Conservation (phyloP, 1,284 basidiomycete species). For the Mycosarcoma mackinlayi region DNA sequence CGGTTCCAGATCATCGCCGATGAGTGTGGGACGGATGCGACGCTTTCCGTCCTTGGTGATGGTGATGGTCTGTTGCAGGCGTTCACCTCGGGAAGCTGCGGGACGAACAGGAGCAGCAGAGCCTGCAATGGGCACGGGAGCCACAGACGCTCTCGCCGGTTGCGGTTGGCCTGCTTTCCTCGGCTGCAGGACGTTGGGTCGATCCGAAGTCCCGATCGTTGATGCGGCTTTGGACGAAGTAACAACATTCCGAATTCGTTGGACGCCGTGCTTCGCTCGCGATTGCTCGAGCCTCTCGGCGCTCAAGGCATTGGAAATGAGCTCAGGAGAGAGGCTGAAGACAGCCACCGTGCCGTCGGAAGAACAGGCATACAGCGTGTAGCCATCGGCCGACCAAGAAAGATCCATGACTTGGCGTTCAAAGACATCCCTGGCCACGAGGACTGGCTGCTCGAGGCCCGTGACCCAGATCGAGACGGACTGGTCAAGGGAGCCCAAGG, state of each 20-base stretch:
- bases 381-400: conserved; percentile 89
- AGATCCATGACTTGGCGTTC: conserved; percentile 94
- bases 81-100: conserved; percentile 27
- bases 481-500: conserved; percentile 54
- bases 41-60: conserved; percentile 73
- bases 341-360: conserved; percentile 93
- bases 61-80: conserved; percentile 68
- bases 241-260: conserved; percentile 20
- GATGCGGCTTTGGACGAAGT: conserved; percentile 1
- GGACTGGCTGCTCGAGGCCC: conserved; percentile 84
- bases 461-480: conserved; percentile 55
- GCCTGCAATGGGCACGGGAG: conserved; percentile 31
- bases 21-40: conserved; percentile 74
- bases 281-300: conserved; percentile 71
- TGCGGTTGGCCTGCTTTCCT: conserved; percentile 55
- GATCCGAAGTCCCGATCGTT: conserved; percentile 19
- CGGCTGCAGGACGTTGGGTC: conserved; percentile 62
- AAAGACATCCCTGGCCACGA: conserved; percentile 93
- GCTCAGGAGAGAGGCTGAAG: conserved; percentile 81
- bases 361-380: conserved; percentile 91
- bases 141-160: conserved; percentile 23
- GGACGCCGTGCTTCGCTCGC: conserved; percentile 53
- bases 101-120: conserved; percentile 22
- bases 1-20: conserved; percentile 59
- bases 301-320: conserved; percentile 85